Conservation (phyloP, 1,284 basidiomycete species). For the Golubevia sp. region DNA sequence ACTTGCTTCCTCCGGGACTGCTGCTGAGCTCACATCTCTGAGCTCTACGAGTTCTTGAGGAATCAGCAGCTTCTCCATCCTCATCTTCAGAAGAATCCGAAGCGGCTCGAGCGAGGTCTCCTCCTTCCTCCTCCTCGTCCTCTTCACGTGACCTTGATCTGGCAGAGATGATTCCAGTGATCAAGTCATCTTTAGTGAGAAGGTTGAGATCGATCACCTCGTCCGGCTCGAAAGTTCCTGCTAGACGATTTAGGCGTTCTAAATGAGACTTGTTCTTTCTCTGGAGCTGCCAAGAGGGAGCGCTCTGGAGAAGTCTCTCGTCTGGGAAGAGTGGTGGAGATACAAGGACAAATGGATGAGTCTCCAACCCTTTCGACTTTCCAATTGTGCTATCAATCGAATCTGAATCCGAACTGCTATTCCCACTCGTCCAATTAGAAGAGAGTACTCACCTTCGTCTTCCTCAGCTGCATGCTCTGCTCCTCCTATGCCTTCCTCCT, state of each 20-base stretch:
- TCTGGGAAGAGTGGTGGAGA: neutral
- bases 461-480: no score
- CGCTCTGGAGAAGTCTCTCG: conserved; percentile 25
- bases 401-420: no score
- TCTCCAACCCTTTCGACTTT: no score
- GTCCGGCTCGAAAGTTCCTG: conserved; percentile 21
- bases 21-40: neutral
- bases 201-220: conserved; percentile 16
- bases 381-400: no score
- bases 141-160: conserved; percentile 20
- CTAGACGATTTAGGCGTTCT: conserved; percentile 20
- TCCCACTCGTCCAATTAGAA: no score
- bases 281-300: conserved; percentile 39
- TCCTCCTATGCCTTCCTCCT: no score
- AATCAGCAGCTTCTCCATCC: conserved; percentile 4
- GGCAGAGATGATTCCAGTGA: conserved; percentile 30
- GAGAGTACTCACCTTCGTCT: no score
- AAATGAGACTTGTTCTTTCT: conserved; percentile 33
- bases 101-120: conserved; percentile 9
- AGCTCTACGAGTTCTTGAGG: neutral
- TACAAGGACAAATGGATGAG: no score
- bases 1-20: neutral
- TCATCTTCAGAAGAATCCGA: conserved; percentile 7
- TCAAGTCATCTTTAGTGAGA: conserved; percentile 39
- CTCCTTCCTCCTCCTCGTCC: conserved; percentile 4